A percentile compares a stretch with the other conserved stretches of the same genome.
These are phyloP conservation scores for Lactarius sp. DNA, from an alignment of 768 basidiomycete species.

Conservation along the genomic window DNA sequence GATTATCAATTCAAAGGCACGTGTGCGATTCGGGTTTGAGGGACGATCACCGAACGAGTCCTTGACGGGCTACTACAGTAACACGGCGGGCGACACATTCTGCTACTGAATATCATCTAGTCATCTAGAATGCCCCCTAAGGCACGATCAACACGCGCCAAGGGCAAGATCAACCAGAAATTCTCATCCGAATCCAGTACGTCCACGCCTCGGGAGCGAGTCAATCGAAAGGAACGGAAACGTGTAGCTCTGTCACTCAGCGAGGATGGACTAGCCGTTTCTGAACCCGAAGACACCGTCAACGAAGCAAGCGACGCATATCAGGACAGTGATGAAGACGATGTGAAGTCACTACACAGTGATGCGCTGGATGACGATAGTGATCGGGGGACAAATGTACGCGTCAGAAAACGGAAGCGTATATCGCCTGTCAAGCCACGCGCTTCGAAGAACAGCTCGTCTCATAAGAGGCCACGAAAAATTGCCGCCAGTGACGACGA, in stretches of 20 bases:
- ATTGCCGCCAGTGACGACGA: conserved; percentile 36
- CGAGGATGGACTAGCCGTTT: not conserved
- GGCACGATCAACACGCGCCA: conserved; percentile 17
- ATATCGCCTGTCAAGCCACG: conserved; percentile 17
- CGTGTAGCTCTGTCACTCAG: not conserved
- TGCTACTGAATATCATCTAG: not conserved
- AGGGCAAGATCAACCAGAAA: not conserved
- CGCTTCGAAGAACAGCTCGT: conserved; percentile 19
- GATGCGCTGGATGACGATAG: conserved; percentile 36
- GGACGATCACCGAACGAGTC: too few relatives aligned
- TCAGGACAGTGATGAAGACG: conserved; percentile 29
- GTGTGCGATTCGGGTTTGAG: not conserved
- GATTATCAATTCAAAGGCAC: not conserved
- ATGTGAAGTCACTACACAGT: conserved; percentile 32
- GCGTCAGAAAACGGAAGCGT: conserved; percentile 31
- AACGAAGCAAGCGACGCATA: conserved; percentile 11
- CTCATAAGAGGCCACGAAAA: conserved; percentile 25
- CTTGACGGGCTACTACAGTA: not conserved
- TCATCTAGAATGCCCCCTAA: conserved; percentile 11
- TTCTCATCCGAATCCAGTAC: not conserved
- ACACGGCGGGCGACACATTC: not conserved
- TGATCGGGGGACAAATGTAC: conserved; percentile 40
- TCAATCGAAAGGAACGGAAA: not conserved
- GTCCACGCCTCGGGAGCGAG: not conserved
- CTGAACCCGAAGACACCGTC: conserved; percentile 14